Evolutionary conservation across 2,329 filamentous ascomycete genomes (phyloP), one percentile per base, ranked within the genome.

Genomic region (Diaporthe australafricana): DNA sequence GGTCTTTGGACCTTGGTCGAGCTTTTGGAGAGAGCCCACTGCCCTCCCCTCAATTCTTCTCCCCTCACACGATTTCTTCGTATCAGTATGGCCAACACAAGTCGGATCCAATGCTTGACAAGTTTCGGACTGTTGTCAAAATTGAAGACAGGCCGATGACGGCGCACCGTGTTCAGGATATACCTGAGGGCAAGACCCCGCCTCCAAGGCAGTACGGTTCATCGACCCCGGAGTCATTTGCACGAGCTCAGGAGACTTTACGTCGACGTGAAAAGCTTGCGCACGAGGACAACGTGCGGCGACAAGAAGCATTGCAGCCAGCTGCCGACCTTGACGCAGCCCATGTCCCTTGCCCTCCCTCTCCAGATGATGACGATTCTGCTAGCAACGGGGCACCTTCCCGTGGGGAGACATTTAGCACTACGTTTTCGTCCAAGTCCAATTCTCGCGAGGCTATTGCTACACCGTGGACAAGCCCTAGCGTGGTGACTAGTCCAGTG

Each of bases 401-500:
- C 2, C 80, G 86, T 17, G 83, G 80, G 7, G 80, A 83, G 42
- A 84, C 84, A 1, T 79, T 82, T 68, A 81, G 80, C 3, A 87
- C 87, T 0, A 80, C 81, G 12, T 83, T 86, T 52, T 89, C 87
- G 4, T 86, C 87, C 0, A 87, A 87, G 75, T 85, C 87, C 0
- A 83, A 84, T 3, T 90, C 88, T 0, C 83, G 87, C 63, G 85
- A 83, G 20, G 79, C 80, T 3, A 77, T 87, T 5, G 84, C 82
- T 11, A 88, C 87, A 0, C 87, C 88, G 1, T 76, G 89, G 32
- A 90, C 87, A 1, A 89, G 86, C 75, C 87, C 87, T 0, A 88
- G 87, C 75, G 87, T 89, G 68, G 80, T 84, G 1, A 81, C 84
- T 5, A 88, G 87, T 73, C 87, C 88, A 5, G 80, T 86, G 6